phyloP scores from a whole-genome alignment of 1,284 basidiomycete species.

The Leccinum cinnamomeum region DNA sequence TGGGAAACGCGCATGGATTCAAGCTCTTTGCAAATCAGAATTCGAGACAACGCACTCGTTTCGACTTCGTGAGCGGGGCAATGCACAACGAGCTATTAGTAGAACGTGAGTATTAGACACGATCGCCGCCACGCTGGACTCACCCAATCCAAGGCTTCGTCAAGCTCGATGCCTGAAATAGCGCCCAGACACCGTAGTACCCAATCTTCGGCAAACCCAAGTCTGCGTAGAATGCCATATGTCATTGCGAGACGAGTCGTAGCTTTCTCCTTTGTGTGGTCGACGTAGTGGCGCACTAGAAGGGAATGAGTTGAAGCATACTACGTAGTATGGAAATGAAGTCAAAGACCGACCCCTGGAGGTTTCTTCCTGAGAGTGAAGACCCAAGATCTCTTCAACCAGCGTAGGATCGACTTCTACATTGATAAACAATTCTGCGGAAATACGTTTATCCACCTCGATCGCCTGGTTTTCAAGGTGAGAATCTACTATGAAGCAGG shows the following conservation, averaged over 20 bases:
- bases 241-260: conserved; percentile 74
- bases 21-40: conserved; percentile 2
- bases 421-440: conserved; percentile 58
- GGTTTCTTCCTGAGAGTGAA: conserved; percentile 42
- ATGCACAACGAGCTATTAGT: conserved; percentile 64
- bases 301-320: conserved; percentile 5
- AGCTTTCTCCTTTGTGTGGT: conserved; percentile 69
- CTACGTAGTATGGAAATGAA: conserved; percentile 1
- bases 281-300: conserved; percentile 40
- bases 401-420: conserved; percentile 66
- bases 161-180: conserved; percentile 73
- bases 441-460: conserved; percentile 80
- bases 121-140: conserved; percentile 24
- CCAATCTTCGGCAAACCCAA: conserved; percentile 77
- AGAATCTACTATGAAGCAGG: conserved; percentile 3
- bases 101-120: conserved; percentile 12
- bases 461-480: conserved; percentile 54
- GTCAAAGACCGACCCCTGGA: conserved; percentile 12
- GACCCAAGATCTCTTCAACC: conserved; percentile 61
- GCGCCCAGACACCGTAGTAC: conserved; percentile 69
- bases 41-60: conserved; percentile 27
- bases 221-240: conserved; percentile 76
- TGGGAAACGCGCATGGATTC: conserved; percentile 9
- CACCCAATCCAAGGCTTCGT: conserved; percentile 94
- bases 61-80: conserved; percentile 66